Conservation (phyloP, 805 yeast species). For the Hanseniaspora mollemarum region DNA sequence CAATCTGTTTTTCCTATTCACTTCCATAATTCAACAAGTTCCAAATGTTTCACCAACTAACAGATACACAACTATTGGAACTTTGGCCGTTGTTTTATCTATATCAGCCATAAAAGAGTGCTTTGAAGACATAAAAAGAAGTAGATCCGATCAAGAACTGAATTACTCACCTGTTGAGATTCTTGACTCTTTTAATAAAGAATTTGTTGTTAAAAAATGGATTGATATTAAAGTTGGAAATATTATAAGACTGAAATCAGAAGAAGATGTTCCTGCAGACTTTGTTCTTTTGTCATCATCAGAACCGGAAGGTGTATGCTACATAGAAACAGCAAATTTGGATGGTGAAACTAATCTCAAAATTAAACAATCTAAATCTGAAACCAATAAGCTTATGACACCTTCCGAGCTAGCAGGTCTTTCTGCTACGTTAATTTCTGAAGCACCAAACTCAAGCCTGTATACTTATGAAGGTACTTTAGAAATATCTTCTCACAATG, state of each 20-base stretch:
- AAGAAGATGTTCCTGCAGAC: slow-evolving; percentile 92
- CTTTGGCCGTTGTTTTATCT: slow-evolving; percentile 67
- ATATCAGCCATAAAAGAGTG: slow-evolving; percentile 91
- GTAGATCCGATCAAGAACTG: slow-evolving; percentile 75
- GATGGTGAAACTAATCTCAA: slow-evolving; percentile 97
- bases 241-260: slow-evolving; percentile 69
- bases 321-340: slow-evolving; percentile 91
- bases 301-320: slow-evolving; percentile 96
- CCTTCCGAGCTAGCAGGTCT: slow-evolving; percentile 46
- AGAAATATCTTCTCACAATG: slow-evolving; percentile 27
- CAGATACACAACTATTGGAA: slow-evolving; percentile 88
- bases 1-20: slow-evolving; percentile 81
- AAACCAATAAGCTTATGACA: slow-evolving; percentile 61
- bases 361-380: slow-evolving; percentile 76
- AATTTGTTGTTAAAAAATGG: slow-evolving; percentile 64
- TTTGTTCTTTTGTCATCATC: slow-evolving; percentile 73
- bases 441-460: slow-evolving; percentile 85
- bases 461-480: slow-evolving; percentile 89
- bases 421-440: slow-evolving; percentile 59
- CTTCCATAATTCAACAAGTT: slow-evolving; percentile 90
- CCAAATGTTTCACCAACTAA: slow-evolving; percentile 95
- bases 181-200: slow-evolving; percentile 38
- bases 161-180: slow-evolving; percentile 68
- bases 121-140: slow-evolving; percentile 81
- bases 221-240: slow-evolving; percentile 84